Conservation (phyloP, 2,329 filamentous ascomycete species). For the Blastomyces parvus region DNA sequence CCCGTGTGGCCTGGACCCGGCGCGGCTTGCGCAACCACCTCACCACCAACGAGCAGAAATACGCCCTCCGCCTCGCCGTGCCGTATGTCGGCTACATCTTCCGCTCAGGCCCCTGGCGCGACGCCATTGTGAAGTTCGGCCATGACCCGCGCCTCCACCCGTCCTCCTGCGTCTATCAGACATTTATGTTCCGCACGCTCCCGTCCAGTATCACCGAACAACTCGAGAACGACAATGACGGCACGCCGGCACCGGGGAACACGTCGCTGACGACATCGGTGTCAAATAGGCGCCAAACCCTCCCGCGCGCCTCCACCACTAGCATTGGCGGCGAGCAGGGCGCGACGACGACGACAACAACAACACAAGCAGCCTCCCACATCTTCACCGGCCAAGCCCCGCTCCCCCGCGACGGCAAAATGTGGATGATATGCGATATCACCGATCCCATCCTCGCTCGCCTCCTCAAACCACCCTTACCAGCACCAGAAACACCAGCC, state of each 20-base stretch:
- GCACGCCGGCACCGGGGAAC: background rate
- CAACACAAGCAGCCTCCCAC: too few species aligned
- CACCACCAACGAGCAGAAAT: constrained; percentile 39
- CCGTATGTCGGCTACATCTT: constrained; percentile 89
- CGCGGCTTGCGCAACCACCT: constrained; percentile 70
- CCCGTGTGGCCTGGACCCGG: constrained; percentile 78
- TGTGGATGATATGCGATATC: constrained; percentile 92
- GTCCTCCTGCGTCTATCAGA: constrained; percentile 74
- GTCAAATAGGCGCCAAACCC: constrained; percentile 23
- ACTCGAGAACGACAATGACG: constrained; percentile 8
- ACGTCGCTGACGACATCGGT: constrained; percentile 13
- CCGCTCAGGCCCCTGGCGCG: constrained; percentile 82
- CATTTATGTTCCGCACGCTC: constrained; percentile 69
- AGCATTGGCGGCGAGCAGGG: background rate
- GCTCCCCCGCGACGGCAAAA: constrained; percentile 69
- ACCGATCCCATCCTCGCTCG: constrained; percentile 63
- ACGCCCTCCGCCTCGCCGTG: constrained; percentile 60
- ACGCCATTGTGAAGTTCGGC: constrained; percentile 76
- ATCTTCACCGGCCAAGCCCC: constrained; percentile 67
- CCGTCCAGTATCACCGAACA: constrained; percentile 25
- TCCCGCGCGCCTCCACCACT: constrained; percentile 14
- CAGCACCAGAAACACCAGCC: constrained; percentile 38
- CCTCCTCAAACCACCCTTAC: constrained; percentile 53
- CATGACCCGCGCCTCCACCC: constrained; percentile 73
- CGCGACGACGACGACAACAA: too few species aligned